Evolutionary conservation across 768 basidiomycete genomes (phyloP), one percentile per base, ranked within the genome.

Genomic region (Leucosporidium scottii): DNA sequence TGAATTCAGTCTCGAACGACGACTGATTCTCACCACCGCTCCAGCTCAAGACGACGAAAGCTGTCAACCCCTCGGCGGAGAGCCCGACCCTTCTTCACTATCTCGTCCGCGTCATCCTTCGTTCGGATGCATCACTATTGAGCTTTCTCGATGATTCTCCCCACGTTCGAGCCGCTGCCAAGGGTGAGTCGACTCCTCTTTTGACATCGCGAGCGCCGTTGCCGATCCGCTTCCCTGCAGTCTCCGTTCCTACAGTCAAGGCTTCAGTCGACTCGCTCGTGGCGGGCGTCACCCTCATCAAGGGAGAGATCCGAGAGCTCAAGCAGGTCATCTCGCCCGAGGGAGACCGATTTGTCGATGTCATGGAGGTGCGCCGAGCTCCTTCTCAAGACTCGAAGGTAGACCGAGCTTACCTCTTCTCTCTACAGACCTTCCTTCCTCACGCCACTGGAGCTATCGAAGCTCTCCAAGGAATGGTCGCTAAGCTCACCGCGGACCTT

Each of bases 11-110:
- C n/a, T n/a, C n/a, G n/a, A n/a, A n/a, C n/a, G n/a, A n/a, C n/a
- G n/a, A n/a, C n/a, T n/a, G n/a, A n/a, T n/a, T n/a, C n/a, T n/a
- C n/a, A n/a, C n/a, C n/a, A n/a, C n/a, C n/a, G n/a, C 20, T 27
- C 39, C 69, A 94, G 92, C 78, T 92, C 79, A 87, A 85, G 75
- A 91, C 93, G 72, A 92, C 87, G 0, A 63, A 68, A 5, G 56
- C 71, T 0, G 60, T 51, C 1, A 86, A 84, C 65, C 84, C 83
- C 0, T 83, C 84, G 0, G 59, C 84, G 0, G 85, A 85, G 10
- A 93, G 90, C 71, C 91, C 92, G 0, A 94, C 91, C 0, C 80
- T 97, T n/a, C 81, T 96, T 18, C 93, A 94, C 77, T 94, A 91
- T 75, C 77, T 94, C n/a, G 90, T 89, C 18, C 83, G 84, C 57